Evolutionary conservation across 805 yeast species (phyloP), one percentile per base, ranked within the genome.

Genomic region (Barnettozyma siamensis): DNA sequence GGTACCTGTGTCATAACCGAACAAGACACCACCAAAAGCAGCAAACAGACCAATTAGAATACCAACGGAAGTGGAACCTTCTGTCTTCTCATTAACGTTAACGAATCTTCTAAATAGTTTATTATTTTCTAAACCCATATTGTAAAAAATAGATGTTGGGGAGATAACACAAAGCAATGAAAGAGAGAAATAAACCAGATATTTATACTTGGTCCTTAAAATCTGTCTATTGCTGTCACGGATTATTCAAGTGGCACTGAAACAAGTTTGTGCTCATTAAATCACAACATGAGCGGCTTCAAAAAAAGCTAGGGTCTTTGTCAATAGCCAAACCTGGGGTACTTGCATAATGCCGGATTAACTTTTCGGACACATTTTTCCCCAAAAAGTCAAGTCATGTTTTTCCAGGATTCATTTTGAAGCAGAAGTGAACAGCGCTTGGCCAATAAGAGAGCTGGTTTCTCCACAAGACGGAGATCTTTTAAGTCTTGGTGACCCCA

Each of bases 1-100:
- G 38, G 79, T 69, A 44, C 86, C 87, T 1, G 86, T 78, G 57
- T 80, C 86, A 56, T 77, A 80, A 40, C 86, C 86, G 48, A 75
- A 80, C 41, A 78, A 65, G 48, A 80, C 67, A 41, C 86, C 87
- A 46, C 83, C 84, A 41, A 78, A 73, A 21, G 85, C 82, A 11
- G 83, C 81, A 41, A 79, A 81, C 42, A 76, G 59, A 50, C 85
- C 79, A 11, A 75, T 75, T 3, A 69, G 54, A 43, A 74, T 64
- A 30, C 77, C 78, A 36, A 68, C 59, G 13, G 65, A 59, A 17
- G 75, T 67, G 10, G 76, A 70, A 16, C 75, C 78, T 39, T 72
- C 70, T 41, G 62, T 64, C 55, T 69, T 72, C 35, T 70, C 76
- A 33, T 72, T 75, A 17, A 66, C 54, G 41, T 71, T 67, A 50